Evolutionary conservation across 2,329 filamentous ascomycete species (phyloP).

Genomic region (Arthrinium puccinioides): DNA sequence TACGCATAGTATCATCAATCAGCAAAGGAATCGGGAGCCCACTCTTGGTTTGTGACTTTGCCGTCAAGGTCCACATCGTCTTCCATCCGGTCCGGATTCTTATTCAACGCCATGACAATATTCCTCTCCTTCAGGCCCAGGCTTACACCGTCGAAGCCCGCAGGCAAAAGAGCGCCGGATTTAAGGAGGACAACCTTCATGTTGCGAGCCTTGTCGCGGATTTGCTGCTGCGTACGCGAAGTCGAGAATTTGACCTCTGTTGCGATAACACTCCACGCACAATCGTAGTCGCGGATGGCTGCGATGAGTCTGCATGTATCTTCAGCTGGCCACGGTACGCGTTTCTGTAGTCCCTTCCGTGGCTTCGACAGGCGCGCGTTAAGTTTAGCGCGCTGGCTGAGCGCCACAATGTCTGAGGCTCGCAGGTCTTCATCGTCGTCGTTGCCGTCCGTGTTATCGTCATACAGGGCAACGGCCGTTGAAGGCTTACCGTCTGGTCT

Average conservation of each 20-base stretch:
- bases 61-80: slow-evolving; percentile 34
- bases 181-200: slow-evolving; percentile 46
- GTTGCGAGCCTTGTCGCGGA: slow-evolving; percentile 52
- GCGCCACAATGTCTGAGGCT: not conserved
- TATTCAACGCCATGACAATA: slow-evolving; percentile 30
- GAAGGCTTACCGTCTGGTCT: not conserved
- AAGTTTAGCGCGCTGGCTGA: slow-evolving; percentile 5
- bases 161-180: slow-evolving; percentile 34
- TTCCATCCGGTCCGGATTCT: slow-evolving; percentile 43
- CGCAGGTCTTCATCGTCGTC: not conserved
- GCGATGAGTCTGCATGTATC: slow-evolving; percentile 35
- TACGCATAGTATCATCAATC: no score
- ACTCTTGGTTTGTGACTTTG: slow-evolving; percentile 28
- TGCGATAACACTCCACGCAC: slow-evolving; percentile 32
- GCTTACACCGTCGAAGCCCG: slow-evolving; percentile 40
- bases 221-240: slow-evolving; percentile 44
- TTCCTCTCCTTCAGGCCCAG: slow-evolving; percentile 43
- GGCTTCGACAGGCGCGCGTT: no score
- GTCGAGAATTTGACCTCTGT: slow-evolving; percentile 30
- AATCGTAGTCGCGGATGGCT: slow-evolving; percentile 29
- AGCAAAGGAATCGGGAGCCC: no score
- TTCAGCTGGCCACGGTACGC: slow-evolving; percentile 31
- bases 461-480: no score
- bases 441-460: no score
- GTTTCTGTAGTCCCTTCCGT: slow-evolving; percentile 25